Evolutionary conservation across 768 basidiomycete species (phyloP), one percentile per base, ranked within the genome.

Genomic region (Agaricus subrufescens): DNA sequence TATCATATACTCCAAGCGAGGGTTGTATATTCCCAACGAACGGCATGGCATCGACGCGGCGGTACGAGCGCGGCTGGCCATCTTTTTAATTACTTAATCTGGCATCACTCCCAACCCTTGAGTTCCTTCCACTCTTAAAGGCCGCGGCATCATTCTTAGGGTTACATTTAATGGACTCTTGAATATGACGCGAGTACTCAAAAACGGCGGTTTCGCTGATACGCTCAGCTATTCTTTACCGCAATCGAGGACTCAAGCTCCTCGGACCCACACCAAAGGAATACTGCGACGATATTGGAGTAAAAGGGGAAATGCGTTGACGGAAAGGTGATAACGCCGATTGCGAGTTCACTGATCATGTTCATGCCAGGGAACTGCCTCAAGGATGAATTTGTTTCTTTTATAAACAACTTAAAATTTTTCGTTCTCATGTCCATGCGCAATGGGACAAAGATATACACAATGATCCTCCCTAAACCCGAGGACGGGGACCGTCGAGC

Each of bases 301-400:
- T 71, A 2, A 58, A 57, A 12, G 58, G 58, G 2, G 69, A 71
- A 23, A 63, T 65, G 8, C 63, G 55, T 15, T 75, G 71, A 72
- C 73, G 73, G 53, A 60, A 60, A 3, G 67, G 70, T 2, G 56
- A 69, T 1, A 67, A 69, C 4, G 62, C 46, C 19, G 19, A 19
- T 19, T 19, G 19, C 19, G 19, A 19, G 10, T 58, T 73, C 14
- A 69, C 72, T 1, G 62, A 65, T 11, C 67, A 70, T 26, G 60
- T 75, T 4, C 60, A 74, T 23, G 63, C 76, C 37, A 75, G 59
- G 57, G 3, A 74, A 75, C 59, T 68, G 67, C 31, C 57, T 74
- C 47, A 62, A 67, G 56, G 72, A 73, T 46, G 68, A 69, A 39
- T 68, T 71, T 47, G 60, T 69, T 14, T 48, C 54, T 3, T 58